A percentile compares a stretch with the other conserved stretches of the same genome.
phyloP scores from a whole-genome alignment of 805 yeast species.

The Hanseniaspora singularis region DNA sequence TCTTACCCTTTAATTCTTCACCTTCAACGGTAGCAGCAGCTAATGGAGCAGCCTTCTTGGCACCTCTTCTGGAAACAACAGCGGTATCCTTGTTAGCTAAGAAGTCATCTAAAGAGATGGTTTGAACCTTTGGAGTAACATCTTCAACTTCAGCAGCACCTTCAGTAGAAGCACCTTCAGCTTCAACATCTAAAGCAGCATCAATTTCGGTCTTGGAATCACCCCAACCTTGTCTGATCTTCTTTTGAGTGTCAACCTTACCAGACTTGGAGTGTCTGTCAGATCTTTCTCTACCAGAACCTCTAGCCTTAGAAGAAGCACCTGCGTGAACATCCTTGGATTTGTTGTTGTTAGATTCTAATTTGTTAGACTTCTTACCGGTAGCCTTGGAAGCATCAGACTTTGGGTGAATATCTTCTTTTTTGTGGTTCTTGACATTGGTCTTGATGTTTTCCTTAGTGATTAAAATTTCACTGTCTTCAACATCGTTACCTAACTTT shows the following conservation, averaged over 20 bases:
- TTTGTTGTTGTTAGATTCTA: conserved; percentile 58
- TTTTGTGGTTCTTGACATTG: conserved; percentile 74
- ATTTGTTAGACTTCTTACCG: conserved; percentile 50
- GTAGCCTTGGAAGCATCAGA: conserved; percentile 66
- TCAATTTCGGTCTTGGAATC: conserved; percentile 58
- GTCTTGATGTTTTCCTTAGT: conserved; percentile 73
- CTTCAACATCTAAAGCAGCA: conserved; percentile 33
- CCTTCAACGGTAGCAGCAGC: conserved; percentile 31
- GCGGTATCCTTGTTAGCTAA: conserved; percentile 45
- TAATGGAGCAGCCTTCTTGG: conserved; percentile 38
- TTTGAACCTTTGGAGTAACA: conserved; percentile 37
- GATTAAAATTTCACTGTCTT: conserved; percentile 44
- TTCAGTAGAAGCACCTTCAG: conserved; percentile 42
- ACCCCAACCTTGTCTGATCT: conserved; percentile 81
- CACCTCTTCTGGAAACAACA: conserved; percentile 13
- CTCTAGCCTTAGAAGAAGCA: conserved; percentile 42
- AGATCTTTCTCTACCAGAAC: conserved; percentile 38
- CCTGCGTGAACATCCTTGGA: conserved; percentile 38
- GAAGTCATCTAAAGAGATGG: conserved; percentile 76
- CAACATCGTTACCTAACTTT: conserved; percentile 79
- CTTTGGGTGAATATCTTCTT: conserved; percentile 68
- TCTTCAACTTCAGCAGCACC: conserved; percentile 41
- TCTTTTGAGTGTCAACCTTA: conserved; percentile 75
- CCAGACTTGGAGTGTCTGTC: conserved; percentile 85
- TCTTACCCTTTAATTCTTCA: conserved; percentile 34